phyloP scores from a whole-genome alignment of 1,284 basidiomycete genomes.

The Tranzscheliella williamsii region DNA sequence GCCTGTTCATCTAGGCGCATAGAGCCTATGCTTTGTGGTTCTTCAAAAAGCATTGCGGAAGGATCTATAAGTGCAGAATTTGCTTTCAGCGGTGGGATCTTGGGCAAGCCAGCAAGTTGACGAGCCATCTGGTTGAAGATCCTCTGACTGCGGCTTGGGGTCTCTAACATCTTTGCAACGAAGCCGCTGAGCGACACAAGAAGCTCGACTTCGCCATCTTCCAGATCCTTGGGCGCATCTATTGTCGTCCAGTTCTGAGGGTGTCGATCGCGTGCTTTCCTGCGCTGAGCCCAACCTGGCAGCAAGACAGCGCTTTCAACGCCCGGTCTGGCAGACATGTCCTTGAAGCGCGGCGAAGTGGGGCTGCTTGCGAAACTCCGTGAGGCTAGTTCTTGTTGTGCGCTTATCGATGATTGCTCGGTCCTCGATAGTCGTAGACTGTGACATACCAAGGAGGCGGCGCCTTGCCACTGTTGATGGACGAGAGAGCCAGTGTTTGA shows the following conservation, averaged over 20 bases:
- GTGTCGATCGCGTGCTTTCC: conserved; percentile 32
- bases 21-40: conserved; percentile 19
- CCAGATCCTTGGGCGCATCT: conserved; percentile 33
- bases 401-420: no score
- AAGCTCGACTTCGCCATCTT: conserved; percentile 42
- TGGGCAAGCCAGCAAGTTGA: conserved; percentile 33
- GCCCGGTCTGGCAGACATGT: conserved; percentile 18
- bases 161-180: conserved; percentile 15
- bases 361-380: background rate
- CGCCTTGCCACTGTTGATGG: conserved; percentile 25
- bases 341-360: conserved; percentile 6
- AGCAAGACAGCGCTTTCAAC: conserved; percentile 25
- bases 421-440: no score
- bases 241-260: conserved; percentile 31
- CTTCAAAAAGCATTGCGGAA: conserved; percentile 12
- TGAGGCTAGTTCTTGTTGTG: no score
- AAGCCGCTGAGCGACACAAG: conserved; percentile 30
- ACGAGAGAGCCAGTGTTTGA: conserved; percentile 32
- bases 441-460: conserved; percentile 16
- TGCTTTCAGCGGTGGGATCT: conserved; percentile 10
- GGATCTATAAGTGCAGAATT: conserved; percentile 9
- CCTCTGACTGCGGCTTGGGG: conserved; percentile 31
- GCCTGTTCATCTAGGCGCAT: background rate
- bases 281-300: conserved; percentile 39
- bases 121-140: conserved; percentile 46